Evolutionary conservation across 192 early-diverging fungal species (phyloP).

Genomic region (Coemansia aciculifera): DNA sequence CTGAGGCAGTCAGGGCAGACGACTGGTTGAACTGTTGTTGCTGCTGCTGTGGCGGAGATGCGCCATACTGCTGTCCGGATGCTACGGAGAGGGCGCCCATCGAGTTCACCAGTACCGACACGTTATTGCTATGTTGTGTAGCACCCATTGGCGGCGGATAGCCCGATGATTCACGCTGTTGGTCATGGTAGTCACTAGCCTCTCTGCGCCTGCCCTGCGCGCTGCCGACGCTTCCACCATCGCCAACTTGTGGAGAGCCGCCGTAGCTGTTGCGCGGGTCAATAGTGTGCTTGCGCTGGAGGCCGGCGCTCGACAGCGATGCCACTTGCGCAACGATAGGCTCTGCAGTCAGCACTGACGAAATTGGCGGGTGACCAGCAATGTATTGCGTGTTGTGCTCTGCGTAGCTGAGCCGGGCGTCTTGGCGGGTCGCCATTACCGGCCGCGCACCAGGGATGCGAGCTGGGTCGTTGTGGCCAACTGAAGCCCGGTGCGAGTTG

Average conservation of each 20-base stretch:
- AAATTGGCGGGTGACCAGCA: conserved; percentile 22
- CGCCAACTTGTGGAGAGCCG: conserved; percentile 7
- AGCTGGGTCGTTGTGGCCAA: background rate
- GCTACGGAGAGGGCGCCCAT: conserved; percentile 38
- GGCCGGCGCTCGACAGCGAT: background rate
- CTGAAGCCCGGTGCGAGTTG: conserved; percentile 16
- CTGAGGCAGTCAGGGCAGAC: conserved; percentile 15
- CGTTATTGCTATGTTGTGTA: conserved; percentile 10
- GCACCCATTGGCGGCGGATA: conserved; percentile 7
- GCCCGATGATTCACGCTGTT: conserved; percentile 10
- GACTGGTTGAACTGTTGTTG: conserved; percentile 5
- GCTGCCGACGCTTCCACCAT: background rate
- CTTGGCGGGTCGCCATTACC: conserved; percentile 10
- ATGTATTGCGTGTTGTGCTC: conserved; percentile 20
- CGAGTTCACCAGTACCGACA: conserved; percentile 32
- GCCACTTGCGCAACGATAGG: conserved; percentile 6
- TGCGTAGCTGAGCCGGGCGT: conserved; percentile 13
- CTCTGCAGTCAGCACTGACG: conserved; percentile 18
- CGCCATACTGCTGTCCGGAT: background rate
- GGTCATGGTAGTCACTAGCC: conserved; percentile 10
- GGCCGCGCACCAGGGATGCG: conserved; percentile 18
- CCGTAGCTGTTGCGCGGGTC: conserved; percentile 8
- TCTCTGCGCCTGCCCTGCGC: conserved; percentile 10
- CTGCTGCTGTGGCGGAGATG: conserved; percentile 9
- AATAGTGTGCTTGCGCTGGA: conserved; percentile 7